Evolutionary conservation across 139 green algal genomes (phyloP).

Genomic region (Microglena sp.): DNA sequence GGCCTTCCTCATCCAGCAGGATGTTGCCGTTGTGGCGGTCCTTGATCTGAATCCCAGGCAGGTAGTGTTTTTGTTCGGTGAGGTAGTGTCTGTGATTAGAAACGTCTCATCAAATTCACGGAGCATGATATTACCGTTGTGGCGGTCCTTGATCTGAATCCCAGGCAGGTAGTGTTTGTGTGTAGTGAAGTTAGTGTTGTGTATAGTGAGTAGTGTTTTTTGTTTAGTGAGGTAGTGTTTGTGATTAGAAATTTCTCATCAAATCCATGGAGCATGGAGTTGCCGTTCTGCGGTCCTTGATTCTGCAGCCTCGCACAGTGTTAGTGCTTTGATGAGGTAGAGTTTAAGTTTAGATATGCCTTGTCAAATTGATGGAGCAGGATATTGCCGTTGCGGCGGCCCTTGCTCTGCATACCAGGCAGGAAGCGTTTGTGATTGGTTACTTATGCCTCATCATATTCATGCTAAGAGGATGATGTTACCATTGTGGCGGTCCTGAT

Average conservation of each 20-base stretch:
- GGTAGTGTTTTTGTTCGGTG: too few relatives aligned
- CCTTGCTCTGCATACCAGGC: slow-evolving; percentile 58
- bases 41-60: slow-evolving; percentile 53
- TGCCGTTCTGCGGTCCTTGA: slow-evolving; percentile 94
- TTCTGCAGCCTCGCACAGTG: slow-evolving; percentile 18
- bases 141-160: slow-evolving; percentile 72
- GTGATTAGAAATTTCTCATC: too few relatives aligned
- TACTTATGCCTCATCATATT: background rate
- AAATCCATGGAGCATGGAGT: slow-evolving; percentile 88
- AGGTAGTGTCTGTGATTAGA: too few relatives aligned
- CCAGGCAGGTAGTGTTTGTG: slow-evolving; percentile 36
- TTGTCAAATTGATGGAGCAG: slow-evolving; percentile 80
- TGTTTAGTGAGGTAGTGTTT: too few relatives aligned
- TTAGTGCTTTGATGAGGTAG: too few relatives aligned
- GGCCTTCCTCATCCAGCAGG: slow-evolving; percentile 80
- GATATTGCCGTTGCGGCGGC: slow-evolving; percentile 95
- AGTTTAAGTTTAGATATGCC: slow-evolving; percentile 83
- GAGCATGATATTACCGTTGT: slow-evolving; percentile 96
- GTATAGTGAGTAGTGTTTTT: too few relatives aligned
- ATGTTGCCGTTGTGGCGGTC: slow-evolving; percentile 97
- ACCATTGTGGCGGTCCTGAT: too few relatives aligned
- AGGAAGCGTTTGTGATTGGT: background rate
- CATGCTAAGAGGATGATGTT: background rate
- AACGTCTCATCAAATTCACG: slow-evolving; percentile 72
- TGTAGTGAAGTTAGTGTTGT: slow-evolving; percentile 82